Conservation (phyloP, 2,329 filamentous ascomycete genomes). For the Sclerotinia borealis region DNA sequence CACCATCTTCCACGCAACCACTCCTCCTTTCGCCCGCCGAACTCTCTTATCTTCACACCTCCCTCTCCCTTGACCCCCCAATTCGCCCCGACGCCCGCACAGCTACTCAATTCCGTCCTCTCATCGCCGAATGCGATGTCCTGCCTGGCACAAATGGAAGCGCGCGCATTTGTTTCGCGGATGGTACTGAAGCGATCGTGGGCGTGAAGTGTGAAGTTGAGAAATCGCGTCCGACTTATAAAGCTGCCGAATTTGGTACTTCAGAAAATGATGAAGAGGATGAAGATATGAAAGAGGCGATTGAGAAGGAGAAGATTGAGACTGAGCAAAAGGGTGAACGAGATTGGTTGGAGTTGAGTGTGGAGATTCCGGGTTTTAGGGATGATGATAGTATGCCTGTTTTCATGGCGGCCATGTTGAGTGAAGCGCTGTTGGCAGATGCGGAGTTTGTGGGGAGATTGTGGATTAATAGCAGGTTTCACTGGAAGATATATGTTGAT, state of each 20-base stretch:
- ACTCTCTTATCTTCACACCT: constrained; percentile 88
- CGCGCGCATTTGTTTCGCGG: constrained; percentile 87
- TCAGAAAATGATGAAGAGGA: constrained; percentile 29
- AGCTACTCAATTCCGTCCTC: constrained; percentile 80
- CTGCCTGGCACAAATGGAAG: constrained; percentile 87
- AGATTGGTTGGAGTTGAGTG: constrained; percentile 79
- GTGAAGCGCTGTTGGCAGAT: constrained; percentile 74
- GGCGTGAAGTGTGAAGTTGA: constrained; percentile 95
- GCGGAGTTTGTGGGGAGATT: constrained; percentile 64
- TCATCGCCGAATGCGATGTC: constrained; percentile 85
- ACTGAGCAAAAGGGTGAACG: constrained; percentile 46
- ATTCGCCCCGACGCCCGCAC: constrained; percentile 83
- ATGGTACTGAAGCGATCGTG: constrained; percentile 93
- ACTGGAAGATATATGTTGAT: constrained; percentile 95
- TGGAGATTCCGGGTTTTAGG: constrained; percentile 84
- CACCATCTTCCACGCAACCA: constrained; percentile 50
- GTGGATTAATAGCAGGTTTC: constrained; percentile 84
- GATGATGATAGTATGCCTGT: constrained; percentile 89
- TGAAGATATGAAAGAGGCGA: constrained; percentile 37
- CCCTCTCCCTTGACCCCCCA: constrained; percentile 73
- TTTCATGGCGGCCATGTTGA: constrained; percentile 81
- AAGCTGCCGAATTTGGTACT: constrained; percentile 22
- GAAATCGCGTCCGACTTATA: constrained; percentile 45
- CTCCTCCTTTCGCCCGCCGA: constrained; percentile 88
- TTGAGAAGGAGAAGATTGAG: constrained; percentile 25